Base-by-base conservation (phyloP, 768 basidiomycete species). In the Tulasnella sp. region DNA sequence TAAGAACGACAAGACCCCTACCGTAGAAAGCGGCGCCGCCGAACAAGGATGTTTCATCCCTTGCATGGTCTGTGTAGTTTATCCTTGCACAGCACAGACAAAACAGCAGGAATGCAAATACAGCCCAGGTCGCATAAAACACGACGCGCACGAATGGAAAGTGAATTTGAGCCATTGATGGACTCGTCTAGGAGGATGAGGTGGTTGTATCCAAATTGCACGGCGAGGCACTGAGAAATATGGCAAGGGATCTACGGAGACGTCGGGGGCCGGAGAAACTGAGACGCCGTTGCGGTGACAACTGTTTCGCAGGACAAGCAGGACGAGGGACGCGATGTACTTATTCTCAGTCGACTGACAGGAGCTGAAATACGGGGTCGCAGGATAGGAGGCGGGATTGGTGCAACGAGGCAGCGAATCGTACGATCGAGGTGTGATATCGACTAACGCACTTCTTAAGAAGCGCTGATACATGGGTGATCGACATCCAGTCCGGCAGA, bases 61-160 rank as follows among this genome's bases (percentile, higher is more conserved):
- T 44, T 9, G 62, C 6, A 40, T 29, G 37, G n/a, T 40, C 19
- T 11, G 71, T 72, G 39, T 72, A 72, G 29, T 39, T 41, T 11
- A 72, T 39, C 34, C 71, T 63, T 19, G 71, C 71, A 22, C 71
- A 72, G 62, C 71, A 72, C 1, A 72, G 71, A 65, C 71, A 72
- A 26, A 72, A 65, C 14, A 72, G 64, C 29, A 72, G 34, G 71
- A 72, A 63, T 6, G 71, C 22, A 59, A 59, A 72, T 14, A 72
- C 22, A 12, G 37, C 39, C 36, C 64, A 39, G 35, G 42, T 37
- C 19, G 19, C 35, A 36, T 72, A 72, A 14, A 72, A 47, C 34
- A 63, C 44, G 29, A 72, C 35, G 14, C 71, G 59, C 32, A 42
- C 62, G 19, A 44, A 36, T 19, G 71, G 62, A 52, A 70, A 70